A percentile compares a stretch with the other conserved stretches of the same genome.
phyloP scores from a whole-genome alignment of 805 yeast genomes.

The Candida schatavii region DNA sequence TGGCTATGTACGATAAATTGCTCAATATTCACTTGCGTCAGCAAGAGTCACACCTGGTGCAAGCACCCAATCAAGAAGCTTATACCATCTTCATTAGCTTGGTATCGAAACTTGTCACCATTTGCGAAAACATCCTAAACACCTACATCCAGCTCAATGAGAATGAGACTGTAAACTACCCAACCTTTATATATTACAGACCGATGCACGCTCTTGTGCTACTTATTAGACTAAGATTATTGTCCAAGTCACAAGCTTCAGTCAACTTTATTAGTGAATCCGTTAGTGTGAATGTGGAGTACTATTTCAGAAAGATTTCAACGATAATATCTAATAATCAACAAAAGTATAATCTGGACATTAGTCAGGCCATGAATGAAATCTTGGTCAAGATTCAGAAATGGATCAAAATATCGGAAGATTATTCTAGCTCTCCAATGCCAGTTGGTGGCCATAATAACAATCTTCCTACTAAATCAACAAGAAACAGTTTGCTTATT shows the following conservation, averaged over 20 bases:
- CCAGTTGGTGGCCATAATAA: background rate
- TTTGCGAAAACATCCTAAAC: slow-evolving; percentile 45
- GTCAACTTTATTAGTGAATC: slow-evolving; percentile 10
- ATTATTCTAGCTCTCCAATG: slow-evolving; percentile 7
- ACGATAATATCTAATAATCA: slow-evolving; percentile 17
- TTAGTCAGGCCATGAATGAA: slow-evolving; percentile 22
- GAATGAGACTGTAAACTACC: slow-evolving; percentile 38
- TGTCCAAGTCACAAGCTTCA: slow-evolving; percentile 41
- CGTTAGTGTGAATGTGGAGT: slow-evolving; percentile 19
- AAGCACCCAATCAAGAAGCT: background rate
- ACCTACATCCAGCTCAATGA: slow-evolving; percentile 40
- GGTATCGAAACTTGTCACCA: slow-evolving; percentile 34
- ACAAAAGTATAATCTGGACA: slow-evolving; percentile 17
- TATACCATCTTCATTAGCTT: background rate
- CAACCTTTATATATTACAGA: slow-evolving; percentile 52
- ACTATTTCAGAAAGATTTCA: slow-evolving; percentile 16
- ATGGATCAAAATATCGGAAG: slow-evolving; percentile 25
- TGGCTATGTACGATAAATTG: slow-evolving; percentile 51
- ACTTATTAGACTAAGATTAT: slow-evolving; percentile 43
- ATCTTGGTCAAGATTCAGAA: slow-evolving; percentile 22
- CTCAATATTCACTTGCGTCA: slow-evolving; percentile 34
- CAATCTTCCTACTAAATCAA: background rate
- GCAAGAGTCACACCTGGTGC: background rate
- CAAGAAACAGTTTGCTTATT: slow-evolving; percentile 18
- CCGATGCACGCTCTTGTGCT: slow-evolving; percentile 53